phyloP scores from a whole-genome alignment of 2,329 filamentous ascomycete genomes.

The Nemania sp. region DNA sequence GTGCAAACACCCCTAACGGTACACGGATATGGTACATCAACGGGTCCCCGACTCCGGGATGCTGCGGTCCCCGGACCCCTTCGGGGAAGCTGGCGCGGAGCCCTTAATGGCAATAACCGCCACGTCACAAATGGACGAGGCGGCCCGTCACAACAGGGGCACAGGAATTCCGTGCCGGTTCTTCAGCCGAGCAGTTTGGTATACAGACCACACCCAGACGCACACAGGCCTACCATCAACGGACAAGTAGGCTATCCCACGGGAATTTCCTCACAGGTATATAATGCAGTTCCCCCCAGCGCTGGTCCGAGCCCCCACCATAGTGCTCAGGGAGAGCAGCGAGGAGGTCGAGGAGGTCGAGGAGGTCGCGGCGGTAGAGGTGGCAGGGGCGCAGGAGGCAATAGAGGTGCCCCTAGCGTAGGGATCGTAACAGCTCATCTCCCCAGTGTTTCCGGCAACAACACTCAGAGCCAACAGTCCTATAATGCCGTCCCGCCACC shows the following conservation, averaged over 20 bases:
- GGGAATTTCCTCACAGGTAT: constrained; percentile 45
- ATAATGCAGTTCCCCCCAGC: constrained; percentile 40
- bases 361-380: constrained; percentile 42
- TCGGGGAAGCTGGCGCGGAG: constrained; percentile 69
- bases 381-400: constrained; percentile 25
- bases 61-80: constrained; percentile 67
- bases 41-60: constrained; percentile 72
- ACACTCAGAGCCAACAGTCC: constrained; percentile 44
- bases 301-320: not conserved
- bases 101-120: constrained; percentile 60
- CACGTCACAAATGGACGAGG: constrained; percentile 55
- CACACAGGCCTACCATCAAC: constrained; percentile 28
- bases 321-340: constrained; percentile 5
- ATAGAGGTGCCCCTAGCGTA: not conserved
- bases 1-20: constrained; percentile 57
- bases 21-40: constrained; percentile 44
- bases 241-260: constrained; percentile 39
- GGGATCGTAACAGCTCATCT: not conserved
- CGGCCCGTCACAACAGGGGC: constrained; percentile 44
- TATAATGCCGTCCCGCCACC: constrained; percentile 73
- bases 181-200: constrained; percentile 66
- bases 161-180: constrained; percentile 55
- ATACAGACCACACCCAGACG: constrained; percentile 58
- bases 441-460: not conserved
- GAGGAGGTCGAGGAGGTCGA: constrained; percentile 32